Base-by-base conservation (phyloP, 2,329 filamentous ascomycete species). In the Ophiocordyceps camponoti-saundersi region DNA sequence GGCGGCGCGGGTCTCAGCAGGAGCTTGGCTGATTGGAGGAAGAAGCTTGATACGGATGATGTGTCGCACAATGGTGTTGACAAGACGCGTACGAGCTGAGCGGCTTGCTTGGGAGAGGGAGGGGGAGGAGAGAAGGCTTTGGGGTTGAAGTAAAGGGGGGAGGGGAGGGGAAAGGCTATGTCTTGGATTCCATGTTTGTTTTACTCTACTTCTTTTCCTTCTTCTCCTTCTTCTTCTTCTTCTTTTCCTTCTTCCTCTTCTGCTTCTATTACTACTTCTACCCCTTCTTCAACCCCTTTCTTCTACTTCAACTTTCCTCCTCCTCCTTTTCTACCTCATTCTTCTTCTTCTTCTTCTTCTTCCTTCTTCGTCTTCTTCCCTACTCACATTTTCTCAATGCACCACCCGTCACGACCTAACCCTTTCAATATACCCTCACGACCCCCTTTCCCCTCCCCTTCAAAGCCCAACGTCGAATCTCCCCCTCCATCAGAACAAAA, bases 11-110 rank as follows among this genome's bases (percentile, higher is more conserved):
- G 70, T 22, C 67, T 87, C 53, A 86, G 77, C 56, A 81, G 82
- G 59, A 86, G 79, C 55, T 64, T 92, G 42, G 80, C 82, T 12
- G 83, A 85, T 59, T 93, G 86, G 86, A 73, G 85, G 54, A 84
- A 85, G 62, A 73, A 82, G 56, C 70, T 92, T 47, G 84, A 90
- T 61, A 65, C 62, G 7, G 66, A 68, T 20, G 66, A 68, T 45
- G n/a, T 26, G n/a, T 59, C 58, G 26, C 56, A 59, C 46, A 53
- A 53, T 46, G 56, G 57, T n/a, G 50, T 51, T 34, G 57, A 59
- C 43, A 57, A 56, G 47, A 44, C 57, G 46, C 59, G 58, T 48
- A 52, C 57, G n/a, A 47, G 21, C 32, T 49, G 21, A 53, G 36
- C n/a, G 36, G 32, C 32, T n/a, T 15, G 32, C 10, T 34, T 12